Conservation (phyloP, 2,329 filamentous ascomycete species). For the Aureobasidium musti region DNA sequence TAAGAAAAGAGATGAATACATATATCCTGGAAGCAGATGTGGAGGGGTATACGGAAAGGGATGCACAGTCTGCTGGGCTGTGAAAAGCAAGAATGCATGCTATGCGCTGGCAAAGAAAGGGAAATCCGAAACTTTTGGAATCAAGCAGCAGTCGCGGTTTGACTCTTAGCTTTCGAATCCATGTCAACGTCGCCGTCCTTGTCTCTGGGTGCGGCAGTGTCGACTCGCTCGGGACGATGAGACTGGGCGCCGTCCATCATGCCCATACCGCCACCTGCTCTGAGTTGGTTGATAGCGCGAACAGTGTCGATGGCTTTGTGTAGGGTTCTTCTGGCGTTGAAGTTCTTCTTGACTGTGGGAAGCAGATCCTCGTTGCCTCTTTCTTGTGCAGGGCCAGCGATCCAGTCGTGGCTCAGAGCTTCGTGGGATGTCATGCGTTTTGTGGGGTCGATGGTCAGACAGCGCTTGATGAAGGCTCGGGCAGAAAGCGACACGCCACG, state of each 20-base stretch:
- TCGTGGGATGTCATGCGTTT: conserved; percentile 89
- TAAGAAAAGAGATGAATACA: neutral
- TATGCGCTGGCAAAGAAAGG: neutral
- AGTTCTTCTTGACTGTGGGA: conserved; percentile 69
- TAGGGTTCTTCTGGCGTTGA: conserved; percentile 65
- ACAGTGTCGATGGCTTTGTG: conserved; percentile 70
- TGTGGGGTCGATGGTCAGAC: conserved; percentile 84
- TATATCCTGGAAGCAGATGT: no score
- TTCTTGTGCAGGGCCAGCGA: conserved; percentile 58
- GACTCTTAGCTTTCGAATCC: conserved; percentile 41
- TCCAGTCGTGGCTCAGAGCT: conserved; percentile 66
- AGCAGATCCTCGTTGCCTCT: conserved; percentile 57
- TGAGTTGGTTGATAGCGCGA: conserved; percentile 66
- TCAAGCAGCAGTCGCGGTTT: conserved; percentile 1
- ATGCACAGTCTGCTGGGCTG: conserved; percentile 3
- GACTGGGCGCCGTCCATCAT: conserved; percentile 65
- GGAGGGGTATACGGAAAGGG: conserved; percentile 23
- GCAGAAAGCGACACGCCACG: conserved; percentile 80
- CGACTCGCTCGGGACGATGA: conserved; percentile 52
- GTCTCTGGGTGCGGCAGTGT: conserved; percentile 34
- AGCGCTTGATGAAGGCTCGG: conserved; percentile 88
- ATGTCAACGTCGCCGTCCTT: conserved; percentile 38
- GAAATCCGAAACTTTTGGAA: no score
- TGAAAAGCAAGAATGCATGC: neutral
- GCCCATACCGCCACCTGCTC: conserved; percentile 58